Base-by-base conservation (phyloP, 1,284 basidiomycete species). In the Peniophora sp. region DNA sequence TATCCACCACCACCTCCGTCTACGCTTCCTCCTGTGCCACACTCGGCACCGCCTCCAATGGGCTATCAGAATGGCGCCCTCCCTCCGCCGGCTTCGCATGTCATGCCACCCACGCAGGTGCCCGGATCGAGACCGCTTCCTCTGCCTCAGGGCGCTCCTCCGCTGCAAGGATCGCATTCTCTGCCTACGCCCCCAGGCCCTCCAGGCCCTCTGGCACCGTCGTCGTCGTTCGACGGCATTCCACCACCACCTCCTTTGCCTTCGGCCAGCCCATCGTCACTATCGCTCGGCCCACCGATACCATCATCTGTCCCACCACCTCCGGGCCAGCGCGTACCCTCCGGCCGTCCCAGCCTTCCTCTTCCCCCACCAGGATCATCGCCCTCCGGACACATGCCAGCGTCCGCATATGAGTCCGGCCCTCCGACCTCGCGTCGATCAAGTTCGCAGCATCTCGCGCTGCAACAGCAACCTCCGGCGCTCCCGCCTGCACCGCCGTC, bases 81-180 rank as follows among this genome's bases (percentile, higher is more conserved):
- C 36, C 52, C 27, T 32, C 27, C 60, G 42, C 55, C 59, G 8
- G 55, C 58, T 6, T 58, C 57, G 24, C 56, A 57, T 51, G 70
- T 48, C 10, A 71, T 51, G 24, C 60, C n/a, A n/a, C n/a, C 64
- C 36, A 62, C 60, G 42, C 67, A 66, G 24, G 61, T 65, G 45
- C 56, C 60, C 2, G 68, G 70, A 12, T 82, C 81, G 17, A 71
- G 83, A 47, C 83, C 83, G 17, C 64, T 85, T 11, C 83, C 83
- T 23, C 71, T 67, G 51, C 62, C 60, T 3, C 55, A 57, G 35
- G 49, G 36, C 18, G 20, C 17, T 15, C n/a, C 24, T 39, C n/a
- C 14, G 12, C 20, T 20, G 24, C 70, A 66, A 42, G 68, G 68
- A 36, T 56, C 52, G 22, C 67, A 66, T 39, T 58, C 67, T 46